These are phyloP conservation scores for Hemisphaericaspora subhashii DNA, from an alignment of 1,139 yeast genomes.

Conservation along the genomic window DNA sequence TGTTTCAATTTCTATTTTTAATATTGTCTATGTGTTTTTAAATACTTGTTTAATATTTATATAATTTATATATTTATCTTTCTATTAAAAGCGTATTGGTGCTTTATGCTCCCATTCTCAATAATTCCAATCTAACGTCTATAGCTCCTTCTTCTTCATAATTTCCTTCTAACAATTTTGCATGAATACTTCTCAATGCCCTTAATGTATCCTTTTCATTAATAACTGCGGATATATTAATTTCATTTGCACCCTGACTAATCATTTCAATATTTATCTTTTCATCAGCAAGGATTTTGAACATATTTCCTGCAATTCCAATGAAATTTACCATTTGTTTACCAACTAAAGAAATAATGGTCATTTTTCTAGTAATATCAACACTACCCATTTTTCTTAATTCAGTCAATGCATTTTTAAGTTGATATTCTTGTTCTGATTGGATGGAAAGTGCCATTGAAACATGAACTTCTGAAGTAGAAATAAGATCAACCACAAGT, in stretches of 20 bases:
- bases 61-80: slow-evolving; percentile 1
- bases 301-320: slow-evolving; percentile 98
- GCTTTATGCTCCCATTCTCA: slow-evolving; percentile 20
- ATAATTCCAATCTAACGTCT: slow-evolving; percentile 38
- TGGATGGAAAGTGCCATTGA: slow-evolving; percentile 94
- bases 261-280: slow-evolving; percentile 95
- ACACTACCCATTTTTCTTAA: slow-evolving; percentile 81
- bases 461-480: slow-evolving; percentile 96
- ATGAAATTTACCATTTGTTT: slow-evolving; percentile 95
- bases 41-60: slow-evolving; percentile 1
- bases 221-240: slow-evolving; percentile 92
- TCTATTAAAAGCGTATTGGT: neutral
- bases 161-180: slow-evolving; percentile 59
- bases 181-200: slow-evolving; percentile 85
- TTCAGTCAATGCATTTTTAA: slow-evolving; percentile 73
- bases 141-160: slow-evolving; percentile 33
- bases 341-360: slow-evolving; percentile 92
- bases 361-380: slow-evolving; percentile 82
- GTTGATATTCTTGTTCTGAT: slow-evolving; percentile 55
- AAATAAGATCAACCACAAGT: slow-evolving; percentile 90
- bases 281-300: slow-evolving; percentile 89
- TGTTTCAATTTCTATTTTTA: slow-evolving; percentile 2
- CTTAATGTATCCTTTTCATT: slow-evolving; percentile 79
- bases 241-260: slow-evolving; percentile 97
- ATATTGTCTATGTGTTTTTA: too few relatives aligned